Base-by-base conservation (phyloP, 2,329 filamentous ascomycete genomes). In the Hypoxylon sp. region DNA sequence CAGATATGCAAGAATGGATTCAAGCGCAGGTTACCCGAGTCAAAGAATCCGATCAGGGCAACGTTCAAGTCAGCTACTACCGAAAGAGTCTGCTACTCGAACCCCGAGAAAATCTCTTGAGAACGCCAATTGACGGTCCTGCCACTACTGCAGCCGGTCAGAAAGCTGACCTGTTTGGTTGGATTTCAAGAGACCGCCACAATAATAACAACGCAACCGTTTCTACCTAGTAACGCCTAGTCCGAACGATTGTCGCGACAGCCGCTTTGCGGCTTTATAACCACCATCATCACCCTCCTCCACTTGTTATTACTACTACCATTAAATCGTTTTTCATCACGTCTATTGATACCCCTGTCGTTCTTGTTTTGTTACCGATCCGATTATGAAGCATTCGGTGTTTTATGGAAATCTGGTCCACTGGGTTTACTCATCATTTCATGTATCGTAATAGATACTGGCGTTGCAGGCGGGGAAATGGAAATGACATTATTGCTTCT, bases 1-100 rank as follows among this genome's bases (percentile, higher is more conserved):
- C 92, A 0, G 95, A 98, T 74, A 86, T 99, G 78, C 95, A 98
- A 78, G 91, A 95, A 23, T 99, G 95, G 95, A 89, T 99, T 78
- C 89, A 94, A 68, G 86, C 89, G 21, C 92, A 98, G 79, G 89
- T 98, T 55, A 83, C 88, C 50, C 89, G 91, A 28, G 93, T 98
- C 49, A 91, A 92, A 11, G 86, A 89, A 65, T 74, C 82, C 69
- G 81, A 86, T 74, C 77, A 83, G 74, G 78, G 83, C 73, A 89
- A 87, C 52, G 84, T 87, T n/a, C 87, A 89, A 76, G 84, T 88
- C 65, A 84, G 80, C 41, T 87, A 89, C 78, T 97, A 97, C 79
- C 90, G 94, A 71, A 93, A 95, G 76, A 97, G 93, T 66, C 84
- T 97, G 48, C 82, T 94, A 28, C 85, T 97, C 23, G 94, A 98